These are phyloP conservation scores for Austropuccinia psidii DNA, from an alignment of 1,284 basidiomycete species.

Conservation along the genomic window DNA sequence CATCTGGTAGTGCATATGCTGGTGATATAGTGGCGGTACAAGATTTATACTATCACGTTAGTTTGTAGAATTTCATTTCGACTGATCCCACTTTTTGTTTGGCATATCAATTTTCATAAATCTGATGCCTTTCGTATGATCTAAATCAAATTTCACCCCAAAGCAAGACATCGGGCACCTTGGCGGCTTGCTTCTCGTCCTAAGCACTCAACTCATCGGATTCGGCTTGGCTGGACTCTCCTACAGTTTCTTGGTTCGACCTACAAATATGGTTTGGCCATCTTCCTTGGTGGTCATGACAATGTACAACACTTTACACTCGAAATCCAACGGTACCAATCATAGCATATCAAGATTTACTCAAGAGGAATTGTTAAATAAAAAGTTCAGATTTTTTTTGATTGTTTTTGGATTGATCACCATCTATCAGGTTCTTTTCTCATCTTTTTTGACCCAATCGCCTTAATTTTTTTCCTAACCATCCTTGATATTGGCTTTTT, in stretches of 20 bases:
- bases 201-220: conserved; percentile 54
- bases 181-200: conserved; percentile 50
- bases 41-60: conserved; percentile 23
- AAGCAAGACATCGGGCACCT: conserved; percentile 45
- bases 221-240: conserved; percentile 53
- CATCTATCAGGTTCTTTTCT: conserved; percentile 15
- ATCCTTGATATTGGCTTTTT: not conserved
- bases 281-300: conserved; percentile 47
- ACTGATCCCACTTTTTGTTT: conserved; percentile 15
- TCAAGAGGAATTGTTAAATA: not conserved
- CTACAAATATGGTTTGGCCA: conserved; percentile 46
- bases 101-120: conserved; percentile 48
- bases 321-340: not conserved
- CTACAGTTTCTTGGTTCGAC: conserved; percentile 44
- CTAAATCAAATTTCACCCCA: conserved; percentile 48
- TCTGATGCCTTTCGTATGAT: conserved; percentile 50
- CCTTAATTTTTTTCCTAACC: not conserved
- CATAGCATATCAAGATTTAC: not conserved
- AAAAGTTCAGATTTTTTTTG: conserved; percentile 21
- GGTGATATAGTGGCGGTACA: conserved; percentile 46
- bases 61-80: not conserved
- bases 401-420: conserved; percentile 13
- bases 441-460: not conserved
- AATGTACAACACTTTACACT: conserved; percentile 47
- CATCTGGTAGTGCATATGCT: conserved; percentile 50